Percentiles rank a stretch among this genome's conserved stretches.
Conservation (phyloP, 805 yeast species). For the Soucietia sequanensis region DNA sequence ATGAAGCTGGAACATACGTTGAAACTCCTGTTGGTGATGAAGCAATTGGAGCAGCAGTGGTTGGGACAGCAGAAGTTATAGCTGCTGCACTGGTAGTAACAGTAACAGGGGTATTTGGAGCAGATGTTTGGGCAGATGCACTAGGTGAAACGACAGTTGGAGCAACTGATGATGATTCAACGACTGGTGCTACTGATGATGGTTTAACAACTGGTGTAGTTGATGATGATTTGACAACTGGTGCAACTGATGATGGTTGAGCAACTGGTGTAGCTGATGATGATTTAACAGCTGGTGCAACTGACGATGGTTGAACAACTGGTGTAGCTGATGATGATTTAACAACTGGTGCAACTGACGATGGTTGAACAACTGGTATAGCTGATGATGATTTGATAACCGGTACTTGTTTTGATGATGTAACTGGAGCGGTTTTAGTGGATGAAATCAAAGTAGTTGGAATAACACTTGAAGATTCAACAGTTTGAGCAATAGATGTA, state of each 20-base stretch:
- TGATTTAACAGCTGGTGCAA: not conserved
- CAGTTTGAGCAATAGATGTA: no score
- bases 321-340: conserved; percentile 1
- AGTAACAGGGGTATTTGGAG: no score
- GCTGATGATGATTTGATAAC: no score
- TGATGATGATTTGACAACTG: not conserved
- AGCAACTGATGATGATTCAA: not conserved
- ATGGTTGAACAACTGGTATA: conserved; percentile 12
- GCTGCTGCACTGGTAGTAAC: conserved; percentile 5
- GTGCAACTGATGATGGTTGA: no score
- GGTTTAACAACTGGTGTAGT: not conserved
- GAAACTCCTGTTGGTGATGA: conserved; percentile 2
- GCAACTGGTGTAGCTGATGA: not conserved
- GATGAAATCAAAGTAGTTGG: conserved; percentile 1
- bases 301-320: no score
- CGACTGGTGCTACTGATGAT: not conserved
- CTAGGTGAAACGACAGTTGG: not conserved
- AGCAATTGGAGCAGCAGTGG: conserved; percentile 5
- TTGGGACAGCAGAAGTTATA: conserved; percentile 1
- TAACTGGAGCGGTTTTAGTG: conserved; percentile 17
- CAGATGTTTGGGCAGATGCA: no score
- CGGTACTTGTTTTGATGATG: conserved; percentile 18
- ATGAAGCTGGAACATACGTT: conserved; percentile 1
- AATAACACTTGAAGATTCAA: no score
- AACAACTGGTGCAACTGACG: no score